Conservation (phyloP, 352 stramenopile genomes). For the Globisporangium nodosum region DNA sequence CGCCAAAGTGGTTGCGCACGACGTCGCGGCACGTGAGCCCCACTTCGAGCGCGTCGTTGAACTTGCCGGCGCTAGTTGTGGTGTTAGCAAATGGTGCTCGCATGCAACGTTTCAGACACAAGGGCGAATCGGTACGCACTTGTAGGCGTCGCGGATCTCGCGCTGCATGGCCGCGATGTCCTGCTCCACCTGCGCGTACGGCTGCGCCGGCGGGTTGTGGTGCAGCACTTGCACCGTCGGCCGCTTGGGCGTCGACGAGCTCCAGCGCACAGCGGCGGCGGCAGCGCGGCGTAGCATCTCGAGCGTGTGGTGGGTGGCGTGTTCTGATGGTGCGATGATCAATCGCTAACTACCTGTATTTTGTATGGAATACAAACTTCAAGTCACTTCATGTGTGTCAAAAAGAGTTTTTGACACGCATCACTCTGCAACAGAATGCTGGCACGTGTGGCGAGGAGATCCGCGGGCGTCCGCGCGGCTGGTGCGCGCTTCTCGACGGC, state of each 20-base stretch:
- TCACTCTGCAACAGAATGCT: neutral
- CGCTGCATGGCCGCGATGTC: slow-evolving; percentile 79
- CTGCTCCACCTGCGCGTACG: slow-evolving; percentile 68
- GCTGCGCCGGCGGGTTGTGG: slow-evolving; percentile 41
- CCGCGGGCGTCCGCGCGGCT: neutral
- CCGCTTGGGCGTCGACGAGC: slow-evolving; percentile 15
- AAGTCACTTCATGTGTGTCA: too few species aligned
- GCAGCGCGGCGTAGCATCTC: neutral
- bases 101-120: too few species aligned
- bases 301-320: neutral
- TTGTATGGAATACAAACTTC: too few species aligned
- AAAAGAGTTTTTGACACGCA: too few species aligned
- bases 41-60: slow-evolving; percentile 55
- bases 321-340: too few species aligned
- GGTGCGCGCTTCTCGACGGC: too few species aligned
- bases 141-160: slow-evolving; percentile 79
- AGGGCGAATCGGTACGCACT: slow-evolving; percentile 25
- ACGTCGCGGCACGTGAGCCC: slow-evolving; percentile 65
- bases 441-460: slow-evolving; percentile 2
- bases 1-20: slow-evolving; percentile 70
- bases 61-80: slow-evolving; percentile 46
- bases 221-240: slow-evolving; percentile 52
- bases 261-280: neutral
- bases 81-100: neutral
- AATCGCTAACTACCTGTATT: too few species aligned